These are phyloP conservation scores for Podospora tetraspora DNA, from an alignment of 495 filamentous ascomycete genomes.

Conservation along the genomic window DNA sequence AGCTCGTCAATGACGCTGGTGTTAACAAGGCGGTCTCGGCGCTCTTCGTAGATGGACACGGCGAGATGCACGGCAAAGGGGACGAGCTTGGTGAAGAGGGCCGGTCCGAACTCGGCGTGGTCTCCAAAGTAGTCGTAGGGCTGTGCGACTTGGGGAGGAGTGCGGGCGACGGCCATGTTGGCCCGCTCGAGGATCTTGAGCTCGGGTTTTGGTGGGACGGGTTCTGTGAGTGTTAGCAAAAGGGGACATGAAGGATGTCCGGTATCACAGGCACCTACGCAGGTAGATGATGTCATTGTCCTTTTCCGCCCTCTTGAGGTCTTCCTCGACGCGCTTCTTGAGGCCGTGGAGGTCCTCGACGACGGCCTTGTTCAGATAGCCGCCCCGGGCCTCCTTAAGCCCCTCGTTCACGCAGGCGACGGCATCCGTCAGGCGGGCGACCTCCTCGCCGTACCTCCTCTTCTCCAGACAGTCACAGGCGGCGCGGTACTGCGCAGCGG, in stretches of 20 bases:
- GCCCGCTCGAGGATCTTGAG: slow-evolving; percentile 80
- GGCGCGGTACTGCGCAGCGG: slow-evolving; percentile 91
- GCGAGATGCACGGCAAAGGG: slow-evolving; percentile 95
- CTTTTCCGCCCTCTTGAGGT: slow-evolving; percentile 87
- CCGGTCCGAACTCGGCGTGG: slow-evolving; percentile 70
- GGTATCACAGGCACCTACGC: slow-evolving; percentile 30
- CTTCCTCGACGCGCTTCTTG: slow-evolving; percentile 75
- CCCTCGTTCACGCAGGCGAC: slow-evolving; percentile 80
- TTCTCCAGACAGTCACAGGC: slow-evolving; percentile 91
- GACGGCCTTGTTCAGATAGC: slow-evolving; percentile 79
- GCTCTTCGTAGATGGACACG: slow-evolving; percentile 90
- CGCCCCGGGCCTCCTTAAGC: slow-evolving; percentile 66
- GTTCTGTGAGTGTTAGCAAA: slow-evolving; percentile 36
- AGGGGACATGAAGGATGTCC: neutral
- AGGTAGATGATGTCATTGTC: slow-evolving; percentile 96
- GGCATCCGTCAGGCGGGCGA: slow-evolving; percentile 77
- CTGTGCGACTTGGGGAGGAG: slow-evolving; percentile 77
- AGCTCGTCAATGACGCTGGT: slow-evolving; percentile 78
- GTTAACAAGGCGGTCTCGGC: slow-evolving; percentile 82
- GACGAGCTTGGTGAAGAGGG: slow-evolving; percentile 85
- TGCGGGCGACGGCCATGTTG: slow-evolving; percentile 75
- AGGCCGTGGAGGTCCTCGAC: slow-evolving; percentile 76
- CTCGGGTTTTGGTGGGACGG: slow-evolving; percentile 84
- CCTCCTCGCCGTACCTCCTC: slow-evolving; percentile 92
- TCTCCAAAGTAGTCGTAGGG: slow-evolving; percentile 75